Conservation (phyloP, 164 flowering plant genomes). For the Vitis labrusca region DNA sequence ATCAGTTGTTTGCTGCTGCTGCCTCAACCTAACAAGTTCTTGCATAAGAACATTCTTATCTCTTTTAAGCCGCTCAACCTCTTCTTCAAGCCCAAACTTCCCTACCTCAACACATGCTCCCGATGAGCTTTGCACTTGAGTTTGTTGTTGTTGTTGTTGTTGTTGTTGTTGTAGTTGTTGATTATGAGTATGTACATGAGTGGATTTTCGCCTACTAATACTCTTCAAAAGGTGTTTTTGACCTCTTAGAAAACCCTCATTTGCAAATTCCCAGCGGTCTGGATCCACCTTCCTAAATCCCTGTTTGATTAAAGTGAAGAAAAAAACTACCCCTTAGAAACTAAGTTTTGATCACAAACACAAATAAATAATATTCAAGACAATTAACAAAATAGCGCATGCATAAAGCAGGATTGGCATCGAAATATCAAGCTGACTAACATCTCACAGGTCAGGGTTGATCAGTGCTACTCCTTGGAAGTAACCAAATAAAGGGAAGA, state of each 20-base stretch:
- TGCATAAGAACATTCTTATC: constrained; percentile 79
- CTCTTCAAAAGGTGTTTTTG: constrained; percentile 39
- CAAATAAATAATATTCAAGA: too few species aligned
- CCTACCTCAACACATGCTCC: constrained; percentile 71
- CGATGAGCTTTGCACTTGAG: constrained; percentile 34
- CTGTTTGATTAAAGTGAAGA: constrained; percentile 20
- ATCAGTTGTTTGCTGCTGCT: constrained; percentile 73
- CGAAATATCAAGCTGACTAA: not conserved
- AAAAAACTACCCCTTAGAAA: not conserved
- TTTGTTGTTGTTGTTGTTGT: constrained; percentile 19
- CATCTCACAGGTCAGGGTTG: not conserved
- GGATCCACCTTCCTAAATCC: constrained; percentile 58
- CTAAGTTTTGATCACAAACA: too few species aligned
- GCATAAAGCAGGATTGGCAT: too few species aligned
- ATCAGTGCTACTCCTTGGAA: constrained; percentile 2
- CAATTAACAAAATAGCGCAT: too few species aligned
- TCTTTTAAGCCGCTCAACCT: constrained; percentile 62
- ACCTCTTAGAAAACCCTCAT: constrained; percentile 47
- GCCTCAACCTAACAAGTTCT: constrained; percentile 69
- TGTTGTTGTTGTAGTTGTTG: constrained; percentile 11
- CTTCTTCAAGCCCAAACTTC: constrained; percentile 64
- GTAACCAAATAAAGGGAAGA: not conserved
- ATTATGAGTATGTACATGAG: constrained; percentile 17
- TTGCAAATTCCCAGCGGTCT: constrained; percentile 51
- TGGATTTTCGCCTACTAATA: constrained; percentile 41